Evolutionary conservation across 2,329 filamentous ascomycete species (phyloP), one percentile per base, ranked within the genome.

Genomic region (Fusarium abutilonis): DNA sequence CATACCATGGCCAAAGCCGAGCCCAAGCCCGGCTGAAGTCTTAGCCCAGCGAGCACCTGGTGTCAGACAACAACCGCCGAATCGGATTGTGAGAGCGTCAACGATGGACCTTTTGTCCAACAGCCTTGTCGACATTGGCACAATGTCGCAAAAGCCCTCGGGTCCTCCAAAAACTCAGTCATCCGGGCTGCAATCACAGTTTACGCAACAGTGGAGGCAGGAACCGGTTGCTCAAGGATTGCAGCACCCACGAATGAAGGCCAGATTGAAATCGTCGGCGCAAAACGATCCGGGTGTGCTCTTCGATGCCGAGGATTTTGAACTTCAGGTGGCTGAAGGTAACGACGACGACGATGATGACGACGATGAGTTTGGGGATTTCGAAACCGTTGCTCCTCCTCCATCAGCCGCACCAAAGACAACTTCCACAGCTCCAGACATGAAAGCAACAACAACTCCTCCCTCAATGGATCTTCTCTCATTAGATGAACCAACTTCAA

Each of bases 281-380:
- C 56, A 72, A 11, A 60, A 71, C 2, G 76, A 85, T 39, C 74
- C 83, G 2, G 83, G 86, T 63, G 82, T 91, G 4, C 76, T 91
- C 3, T 91, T 91, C 71, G 88, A 91, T 73, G 88, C 84, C 32
- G 82, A 84, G 38, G 82, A 86, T 45, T 83, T 83, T 63, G 80
- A 80, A 49, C 70, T 78, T 13, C 72, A 78, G 31, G 72, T 69
- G 3, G 73, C 70, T 6, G 77, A 77, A 10, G 78, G 77, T 7
- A 76, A 77, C n/a, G 75, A 83, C 8, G 71, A 76, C 8, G 74
- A 83, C 8, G 74, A 83, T 19, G 81, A 82, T 42, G 83, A 83
- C 29, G 82, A 86, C 31, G 77, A 76, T 6, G 80, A 83, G 15
- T 82, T 82, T 75, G 86, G 85, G 13, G 85, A 87, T 43, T 88